Conservation (phyloP, 1,139 yeast species). For the Yamadazyma pseudoaaseri region DNA sequence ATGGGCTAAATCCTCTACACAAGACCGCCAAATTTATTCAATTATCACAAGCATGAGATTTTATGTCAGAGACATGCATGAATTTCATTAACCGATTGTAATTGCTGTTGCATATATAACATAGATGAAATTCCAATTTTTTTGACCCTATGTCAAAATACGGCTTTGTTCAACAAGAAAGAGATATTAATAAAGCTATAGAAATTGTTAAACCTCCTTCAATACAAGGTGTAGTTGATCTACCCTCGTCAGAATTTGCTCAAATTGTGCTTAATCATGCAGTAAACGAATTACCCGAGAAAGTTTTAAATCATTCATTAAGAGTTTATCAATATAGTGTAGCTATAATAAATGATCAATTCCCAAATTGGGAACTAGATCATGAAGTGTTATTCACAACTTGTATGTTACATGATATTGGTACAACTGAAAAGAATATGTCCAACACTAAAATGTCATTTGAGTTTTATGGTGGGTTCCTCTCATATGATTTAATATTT, state of each 20-base stretch:
- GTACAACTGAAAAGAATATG: too few species aligned
- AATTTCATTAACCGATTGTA: too few species aligned
- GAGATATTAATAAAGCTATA: conserved; percentile 28
- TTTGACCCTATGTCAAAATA: conserved; percentile 23
- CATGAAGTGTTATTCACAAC: conserved; percentile 31
- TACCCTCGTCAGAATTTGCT: conserved; percentile 24
- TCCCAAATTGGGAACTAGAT: conserved; percentile 35
- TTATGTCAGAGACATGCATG: too few species aligned
- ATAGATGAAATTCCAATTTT: neutral
- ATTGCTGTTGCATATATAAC: too few species aligned
- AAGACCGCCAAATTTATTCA: too few species aligned
- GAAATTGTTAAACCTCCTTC: conserved; percentile 28
- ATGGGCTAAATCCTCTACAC: too few species aligned
- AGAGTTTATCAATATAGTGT: conserved; percentile 33
- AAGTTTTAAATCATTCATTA: conserved; percentile 32
- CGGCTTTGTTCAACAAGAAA: conserved; percentile 32
- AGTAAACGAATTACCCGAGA: too few species aligned
- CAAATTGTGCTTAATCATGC: conserved; percentile 24
- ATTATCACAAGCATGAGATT: too few species aligned
- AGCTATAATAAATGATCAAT: conserved; percentile 37
- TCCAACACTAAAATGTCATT: conserved; percentile 36
- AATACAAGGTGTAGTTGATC: conserved; percentile 19
- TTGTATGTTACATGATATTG: conserved; percentile 35
- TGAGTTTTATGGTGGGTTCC: conserved; percentile 37
- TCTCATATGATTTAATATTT: conserved; percentile 29